Evolutionary conservation across 495 filamentous ascomycete species (phyloP), one percentile per base, ranked within the genome.

Genomic region (Aspergillus hancockii): DNA sequence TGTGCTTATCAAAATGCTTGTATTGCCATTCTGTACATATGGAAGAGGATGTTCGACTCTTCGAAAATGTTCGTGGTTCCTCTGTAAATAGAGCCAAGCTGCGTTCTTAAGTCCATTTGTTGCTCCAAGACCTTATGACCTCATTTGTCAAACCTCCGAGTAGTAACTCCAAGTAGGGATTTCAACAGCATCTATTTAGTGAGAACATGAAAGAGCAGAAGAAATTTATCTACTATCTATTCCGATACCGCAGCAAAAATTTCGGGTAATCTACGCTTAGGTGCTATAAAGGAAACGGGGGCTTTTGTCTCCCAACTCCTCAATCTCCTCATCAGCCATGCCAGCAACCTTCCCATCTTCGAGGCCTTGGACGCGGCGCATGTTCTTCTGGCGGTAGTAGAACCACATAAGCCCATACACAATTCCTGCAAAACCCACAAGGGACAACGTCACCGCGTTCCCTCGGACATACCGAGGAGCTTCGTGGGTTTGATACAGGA

Each of bases 281-380:
- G 74, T 80, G 36, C 78, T 85, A 66, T 84, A 89, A 30, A 73
- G 65, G 64, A 82, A 89, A 49, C 80, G 77, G 18, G 86, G 87
- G 57, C 80, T 88, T 22, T 84, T 82, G 67, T 92, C 89, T 19
- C 89, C 89, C 57, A 91, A 69, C 66, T 90, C 87, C 21, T 79
- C 80, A 18, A 91, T 79, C 60, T 89, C 85, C 25, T 87, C 84
- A 52, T 89, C 85, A 0, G 77, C 79, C 74, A 86, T 67, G 6
- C 80, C 81, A 34, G 76, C 73, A 19, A 88, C 72, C 56, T 75
- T 80, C 2, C 77, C 65, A 55, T 87, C 81, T 49, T 86, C 74
- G 5, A 72, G 57, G 0, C 87, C 87, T 8, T 70, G 70, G 0
- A 68, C 75, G 21, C 89, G 80, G 50, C 76, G 75, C 57, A 72